Percentiles rank a stretch among this genome's conserved stretches.
These are phyloP conservation scores for Penicillium dipodomyicola DNA, from an alignment of 495 filamentous ascomycete species.

Conservation along the genomic window DNA sequence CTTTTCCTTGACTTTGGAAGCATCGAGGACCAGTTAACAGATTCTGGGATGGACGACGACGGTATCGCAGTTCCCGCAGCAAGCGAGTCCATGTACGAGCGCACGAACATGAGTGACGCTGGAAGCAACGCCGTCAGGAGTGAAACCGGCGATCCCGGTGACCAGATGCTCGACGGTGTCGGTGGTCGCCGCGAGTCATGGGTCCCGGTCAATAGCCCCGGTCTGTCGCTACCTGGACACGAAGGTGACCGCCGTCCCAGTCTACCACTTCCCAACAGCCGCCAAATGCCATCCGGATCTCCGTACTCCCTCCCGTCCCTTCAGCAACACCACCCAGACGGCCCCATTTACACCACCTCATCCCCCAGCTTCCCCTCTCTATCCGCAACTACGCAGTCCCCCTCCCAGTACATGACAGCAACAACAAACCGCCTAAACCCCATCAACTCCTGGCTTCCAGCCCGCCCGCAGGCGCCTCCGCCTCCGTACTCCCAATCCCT, in stretches of 20 bases:
- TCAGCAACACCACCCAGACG: slow-evolving; percentile 43
- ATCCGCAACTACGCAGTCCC: slow-evolving; percentile 31
- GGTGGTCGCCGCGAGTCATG: slow-evolving; percentile 45
- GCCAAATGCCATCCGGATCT: slow-evolving; percentile 39
- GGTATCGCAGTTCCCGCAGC: slow-evolving; percentile 23
- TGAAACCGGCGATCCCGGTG: slow-evolving; percentile 39
- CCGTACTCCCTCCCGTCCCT: slow-evolving; percentile 44
- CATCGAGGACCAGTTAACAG: slow-evolving; percentile 47
- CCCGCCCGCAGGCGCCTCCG: slow-evolving; percentile 37
- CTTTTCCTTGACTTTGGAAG: slow-evolving; percentile 56
- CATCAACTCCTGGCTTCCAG: slow-evolving; percentile 41
- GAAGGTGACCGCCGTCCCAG: slow-evolving; percentile 47
- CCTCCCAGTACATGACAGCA: slow-evolving; percentile 32
- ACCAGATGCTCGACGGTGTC: slow-evolving; percentile 33
- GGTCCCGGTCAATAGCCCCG: slow-evolving; percentile 46
- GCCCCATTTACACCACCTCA: slow-evolving; percentile 36
- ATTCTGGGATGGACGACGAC: slow-evolving; percentile 34
- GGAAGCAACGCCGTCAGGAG: slow-evolving; percentile 45
- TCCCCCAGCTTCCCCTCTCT: slow-evolving; percentile 41
- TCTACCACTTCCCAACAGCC: slow-evolving; percentile 40
- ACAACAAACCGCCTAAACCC: slow-evolving; percentile 43
- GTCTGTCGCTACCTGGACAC: slow-evolving; percentile 35
- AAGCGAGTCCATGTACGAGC: slow-evolving; percentile 29
- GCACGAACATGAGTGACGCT: slow-evolving; percentile 40
- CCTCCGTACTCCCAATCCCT: slow-evolving; percentile 42